phyloP scores from a whole-genome alignment of 2,329 filamentous ascomycete genomes.

The Gyromitra esculenta region DNA sequence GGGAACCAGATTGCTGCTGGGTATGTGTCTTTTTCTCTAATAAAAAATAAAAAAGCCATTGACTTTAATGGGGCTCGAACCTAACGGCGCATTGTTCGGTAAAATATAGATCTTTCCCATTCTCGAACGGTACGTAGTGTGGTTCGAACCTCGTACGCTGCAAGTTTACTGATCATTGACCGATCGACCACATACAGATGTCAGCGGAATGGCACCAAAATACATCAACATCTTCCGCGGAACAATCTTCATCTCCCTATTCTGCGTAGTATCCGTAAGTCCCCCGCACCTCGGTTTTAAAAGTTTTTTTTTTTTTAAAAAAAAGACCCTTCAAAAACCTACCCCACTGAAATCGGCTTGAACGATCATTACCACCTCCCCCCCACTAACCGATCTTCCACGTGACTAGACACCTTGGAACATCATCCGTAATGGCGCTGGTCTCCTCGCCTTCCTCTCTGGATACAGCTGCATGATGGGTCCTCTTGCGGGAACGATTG shows the following conservation, averaged over 20 bases:
- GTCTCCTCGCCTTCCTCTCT: constrained; percentile 61
- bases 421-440: constrained; percentile 62
- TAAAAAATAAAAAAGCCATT: background rate
- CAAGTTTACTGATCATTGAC: background rate
- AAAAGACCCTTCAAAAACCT: background rate
- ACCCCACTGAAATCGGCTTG: background rate
- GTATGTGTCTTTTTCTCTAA: background rate
- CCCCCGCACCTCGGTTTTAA: constrained; percentile 8
- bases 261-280: constrained; percentile 62
- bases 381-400: background rate
- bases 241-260: constrained; percentile 63
- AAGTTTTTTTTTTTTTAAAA: no score
- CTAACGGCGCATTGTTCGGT: constrained; percentile 62
- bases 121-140: constrained; percentile 63
- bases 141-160: background rate
- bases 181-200: constrained; percentile 20
- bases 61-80: background rate
- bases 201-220: constrained; percentile 66
- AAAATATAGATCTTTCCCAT: constrained; percentile 66
- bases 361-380: constrained; percentile 3
- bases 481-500: constrained; percentile 62
- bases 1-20: constrained; percentile 62
- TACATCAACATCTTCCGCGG: constrained; percentile 67
- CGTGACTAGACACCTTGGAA: constrained; percentile 61
- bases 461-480: constrained; percentile 61